Evolutionary conservation across 2,329 filamentous ascomycete genomes (phyloP).

Genomic region (Fusarium keratoplasticum): DNA sequence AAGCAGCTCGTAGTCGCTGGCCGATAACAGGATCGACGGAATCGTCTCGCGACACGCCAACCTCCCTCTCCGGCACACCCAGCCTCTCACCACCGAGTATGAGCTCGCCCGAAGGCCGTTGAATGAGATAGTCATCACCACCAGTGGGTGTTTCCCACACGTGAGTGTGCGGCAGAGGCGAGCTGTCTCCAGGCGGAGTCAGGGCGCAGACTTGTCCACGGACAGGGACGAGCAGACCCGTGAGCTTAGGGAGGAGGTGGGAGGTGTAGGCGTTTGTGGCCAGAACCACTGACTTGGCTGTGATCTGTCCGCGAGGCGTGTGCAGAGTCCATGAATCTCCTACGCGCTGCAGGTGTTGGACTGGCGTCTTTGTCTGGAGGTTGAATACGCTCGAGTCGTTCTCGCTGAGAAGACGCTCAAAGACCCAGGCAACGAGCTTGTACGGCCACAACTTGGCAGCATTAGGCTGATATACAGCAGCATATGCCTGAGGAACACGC

Average conservation of each 20-base stretch:
- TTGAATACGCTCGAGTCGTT: slow-evolving; percentile 66
- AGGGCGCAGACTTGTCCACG: slow-evolving; percentile 79
- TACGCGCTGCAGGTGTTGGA: slow-evolving; percentile 58
- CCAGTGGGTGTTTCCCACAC: slow-evolving; percentile 65
- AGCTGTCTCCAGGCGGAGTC: slow-evolving; percentile 60
- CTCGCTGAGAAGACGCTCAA: slow-evolving; percentile 66
- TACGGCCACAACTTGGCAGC: slow-evolving; percentile 85
- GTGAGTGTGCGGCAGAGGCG: slow-evolving; percentile 67
- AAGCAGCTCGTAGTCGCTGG: slow-evolving; percentile 63
- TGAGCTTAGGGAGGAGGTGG: slow-evolving; percentile 75
- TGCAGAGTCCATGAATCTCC: slow-evolving; percentile 67
- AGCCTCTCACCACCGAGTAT: slow-evolving; percentile 79
- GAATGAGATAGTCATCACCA: slow-evolving; percentile 79
- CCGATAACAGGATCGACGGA: slow-evolving; percentile 67
- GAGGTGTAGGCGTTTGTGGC: slow-evolving; percentile 90
- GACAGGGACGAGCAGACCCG: slow-evolving; percentile 80
- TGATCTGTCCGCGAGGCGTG: slow-evolving; percentile 76
- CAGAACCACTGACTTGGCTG: slow-evolving; percentile 74
- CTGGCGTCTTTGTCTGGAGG: slow-evolving; percentile 80
- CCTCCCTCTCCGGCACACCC: slow-evolving; percentile 58
- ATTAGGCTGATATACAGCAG: slow-evolving; percentile 71
- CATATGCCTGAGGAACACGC: slow-evolving; percentile 67
- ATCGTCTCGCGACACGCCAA: slow-evolving; percentile 70
- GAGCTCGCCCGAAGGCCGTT: slow-evolving; percentile 71
- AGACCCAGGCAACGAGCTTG: slow-evolving; percentile 80